Evolutionary conservation across 2,329 filamentous ascomycete species (phyloP), one percentile per base, ranked within the genome.

Genomic region (Rhinocladiella mackenziei): DNA sequence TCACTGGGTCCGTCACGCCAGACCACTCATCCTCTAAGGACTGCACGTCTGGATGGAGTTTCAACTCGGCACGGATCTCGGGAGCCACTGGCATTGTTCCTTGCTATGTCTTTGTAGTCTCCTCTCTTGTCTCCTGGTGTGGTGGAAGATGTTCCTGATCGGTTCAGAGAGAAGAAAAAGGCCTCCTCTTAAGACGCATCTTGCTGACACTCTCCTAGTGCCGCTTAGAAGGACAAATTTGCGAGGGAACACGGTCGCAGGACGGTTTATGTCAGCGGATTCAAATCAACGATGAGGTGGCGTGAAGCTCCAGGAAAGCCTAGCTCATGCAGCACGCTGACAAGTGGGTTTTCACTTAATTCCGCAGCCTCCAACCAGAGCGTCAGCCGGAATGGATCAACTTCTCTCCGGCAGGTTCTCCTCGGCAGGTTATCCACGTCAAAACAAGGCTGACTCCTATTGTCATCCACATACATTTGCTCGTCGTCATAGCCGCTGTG

Each of bases 1-100:
- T 61, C 50, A 62, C 65, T 2, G 65, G 62, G 61, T 72, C 64
- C 11, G 53, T 70, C 17, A 59, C 65, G 3, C 70, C 71, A 26
- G 68, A 72, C 69, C 71, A 73, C 57, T 72, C 64, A 39, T 73
- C 70, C 48, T 70, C 61, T 3, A 54, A 17, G 3, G 41, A 38
- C 11, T 54, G 51, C 13, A 48, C 34, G 35, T 39, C 53, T 43
- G 45, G 43, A 55, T 52, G 48, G 23, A 54, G 46, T 47, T 48
- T 51, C 17, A 53, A 41, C 35, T 54, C 43, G 14, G 49, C 48
- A 13, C 19, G 30, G 25, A 52, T 36, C 13, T 19, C 28, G 14
- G 39, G 31, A 30, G 19, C 8, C 4, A 22, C 29, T n/a, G 39
- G 20, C 43, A 50, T 46, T n/a, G 18, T 25, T 7, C 18, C 20